A percentile compares a stretch with the other conserved stretches of the same genome.
These are phyloP conservation scores for Malassezia yamatoensis DNA, from an alignment of 1,284 basidiomycete species.

Conservation along the genomic window DNA sequence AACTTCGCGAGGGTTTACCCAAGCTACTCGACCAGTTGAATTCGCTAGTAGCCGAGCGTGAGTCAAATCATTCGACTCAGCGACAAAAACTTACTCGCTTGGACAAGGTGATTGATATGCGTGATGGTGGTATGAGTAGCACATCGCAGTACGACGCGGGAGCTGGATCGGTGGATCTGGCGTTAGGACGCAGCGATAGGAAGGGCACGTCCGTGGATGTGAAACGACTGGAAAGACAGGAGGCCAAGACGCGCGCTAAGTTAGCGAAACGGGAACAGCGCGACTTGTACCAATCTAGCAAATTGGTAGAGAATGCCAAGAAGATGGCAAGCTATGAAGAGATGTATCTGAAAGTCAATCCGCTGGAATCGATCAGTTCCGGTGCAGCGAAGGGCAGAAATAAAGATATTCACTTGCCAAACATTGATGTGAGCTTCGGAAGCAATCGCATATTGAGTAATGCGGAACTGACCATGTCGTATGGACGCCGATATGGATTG, in stretches of 20 bases:
- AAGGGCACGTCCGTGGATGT: conserved; percentile 92
- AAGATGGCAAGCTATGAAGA: conserved; percentile 94
- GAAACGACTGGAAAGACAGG: conserved; percentile 95
- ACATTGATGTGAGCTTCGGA: conserved; percentile 64
- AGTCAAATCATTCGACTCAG: conserved; percentile 50
- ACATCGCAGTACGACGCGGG: conserved; percentile 28
- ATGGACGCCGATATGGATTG: conserved; percentile 50
- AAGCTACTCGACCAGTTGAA: conserved; percentile 28
- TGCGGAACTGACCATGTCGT: conserved; percentile 28
- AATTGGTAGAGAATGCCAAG: conserved; percentile 80
- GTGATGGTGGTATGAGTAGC: conserved; percentile 55
- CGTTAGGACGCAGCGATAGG: conserved; percentile 86
- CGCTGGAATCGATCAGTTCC: conserved; percentile 64
- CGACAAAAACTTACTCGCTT: conserved; percentile 50
- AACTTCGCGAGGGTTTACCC: conserved; percentile 23
- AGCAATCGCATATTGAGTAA: conserved; percentile 81
- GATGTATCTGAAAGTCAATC: conserved; percentile 98
- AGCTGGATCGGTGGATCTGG: conserved; percentile 56
- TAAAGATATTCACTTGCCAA: conserved; percentile 79
- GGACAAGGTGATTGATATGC: conserved; percentile 91
- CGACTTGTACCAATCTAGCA: conserved; percentile 89
- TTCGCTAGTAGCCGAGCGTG: conserved; percentile 31
- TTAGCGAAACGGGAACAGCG: conserved; percentile 76
- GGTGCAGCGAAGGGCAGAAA: conserved; percentile 59
- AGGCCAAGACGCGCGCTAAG: conserved; percentile 94